Percentiles rank a stretch among this genome's conserved stretches.
Conservation (phyloP, 768 basidiomycete genomes). For the Crassisporium funariophilum region DNA sequence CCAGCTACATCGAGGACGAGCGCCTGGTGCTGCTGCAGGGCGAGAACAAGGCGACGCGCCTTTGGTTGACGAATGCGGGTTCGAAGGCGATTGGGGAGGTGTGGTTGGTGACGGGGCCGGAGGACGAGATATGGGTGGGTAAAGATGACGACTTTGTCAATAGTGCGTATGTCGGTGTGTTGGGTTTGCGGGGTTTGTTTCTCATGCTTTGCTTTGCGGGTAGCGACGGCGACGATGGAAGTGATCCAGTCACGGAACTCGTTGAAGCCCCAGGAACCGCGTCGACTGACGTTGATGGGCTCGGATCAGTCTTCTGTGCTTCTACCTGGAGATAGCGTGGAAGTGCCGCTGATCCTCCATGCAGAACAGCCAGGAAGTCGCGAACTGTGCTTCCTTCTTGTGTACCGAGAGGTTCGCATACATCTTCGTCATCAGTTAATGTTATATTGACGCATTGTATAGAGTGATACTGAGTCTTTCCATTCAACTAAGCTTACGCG, state of each 20-base stretch:
- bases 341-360: slow-evolving; percentile 58
- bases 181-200: neutral
- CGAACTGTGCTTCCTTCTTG: slow-evolving; percentile 61
- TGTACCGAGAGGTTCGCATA: slow-evolving; percentile 27
- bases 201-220: neutral
- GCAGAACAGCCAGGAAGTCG: slow-evolving; percentile 48
- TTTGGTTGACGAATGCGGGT: slow-evolving; percentile 74
- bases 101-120: slow-evolving; percentile 65
- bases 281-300: slow-evolving; percentile 41
- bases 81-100: slow-evolving; percentile 59
- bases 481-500: slow-evolving; percentile 57
- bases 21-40: slow-evolving; percentile 63
- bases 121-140: slow-evolving; percentile 65
- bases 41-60: slow-evolving; percentile 54
- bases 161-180: slow-evolving; percentile 12
- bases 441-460: slow-evolving; percentile 4
- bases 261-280: slow-evolving; percentile 48
- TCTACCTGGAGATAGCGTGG: slow-evolving; percentile 48
- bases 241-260: slow-evolving; percentile 54
- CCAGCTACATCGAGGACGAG: slow-evolving; percentile 56
- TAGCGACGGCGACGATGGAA: slow-evolving; percentile 32
- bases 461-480: slow-evolving; percentile 56
- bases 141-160: slow-evolving; percentile 15
- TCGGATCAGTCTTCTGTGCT: slow-evolving; percentile 31
- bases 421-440: neutral